A percentile compares a stretch with the other conserved stretches of the same genome.
These are phyloP conservation scores for Cryphonectria radicalis DNA, from an alignment of 2,329 filamentous ascomycete species.

Conservation along the genomic window DNA sequence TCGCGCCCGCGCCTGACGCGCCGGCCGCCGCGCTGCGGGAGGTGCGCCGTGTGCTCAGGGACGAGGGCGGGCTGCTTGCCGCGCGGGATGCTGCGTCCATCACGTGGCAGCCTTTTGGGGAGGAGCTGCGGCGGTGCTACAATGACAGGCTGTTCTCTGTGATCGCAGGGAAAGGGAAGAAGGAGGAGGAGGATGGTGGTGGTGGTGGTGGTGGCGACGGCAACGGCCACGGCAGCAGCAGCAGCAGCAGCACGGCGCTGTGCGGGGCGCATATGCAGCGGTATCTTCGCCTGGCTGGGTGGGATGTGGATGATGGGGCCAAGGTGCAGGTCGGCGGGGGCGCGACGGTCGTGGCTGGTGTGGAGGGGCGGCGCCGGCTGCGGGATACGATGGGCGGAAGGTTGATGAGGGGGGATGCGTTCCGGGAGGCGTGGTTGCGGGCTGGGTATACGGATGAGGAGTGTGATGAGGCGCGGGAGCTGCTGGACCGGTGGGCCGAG, in stretches of 20 bases:
- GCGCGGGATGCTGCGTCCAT: constrained; percentile 37
- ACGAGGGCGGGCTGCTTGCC: constrained; percentile 36
- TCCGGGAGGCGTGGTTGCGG: constrained; percentile 41
- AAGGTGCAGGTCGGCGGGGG: constrained; percentile 39
- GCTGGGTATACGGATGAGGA: constrained; percentile 42
- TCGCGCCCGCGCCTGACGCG: constrained; percentile 27
- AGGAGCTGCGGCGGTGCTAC: constrained; percentile 13
- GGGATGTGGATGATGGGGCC: constrained; percentile 23
- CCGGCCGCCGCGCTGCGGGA: constrained; percentile 35
- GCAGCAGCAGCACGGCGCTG: neutral
- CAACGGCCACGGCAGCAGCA: no score
- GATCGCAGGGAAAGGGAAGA: neutral
- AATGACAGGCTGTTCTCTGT: neutral
- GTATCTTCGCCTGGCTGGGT: constrained; percentile 6
- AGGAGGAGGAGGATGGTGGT: neutral
- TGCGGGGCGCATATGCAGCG: constrained; percentile 11
- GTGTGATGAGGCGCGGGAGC: constrained; percentile 39
- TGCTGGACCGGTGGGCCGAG: constrained; percentile 41
- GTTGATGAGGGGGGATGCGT: constrained; percentile 31
- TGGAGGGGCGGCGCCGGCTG: constrained; percentile 37
- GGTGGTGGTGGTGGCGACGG: no score
- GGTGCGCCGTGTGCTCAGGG: constrained; percentile 39
- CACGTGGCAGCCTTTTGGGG: constrained; percentile 4
- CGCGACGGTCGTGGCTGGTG: constrained; percentile 36
- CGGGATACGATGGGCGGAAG: constrained; percentile 35